Evolutionary conservation across 23 red algal genomes (phyloP), one percentile per base, ranked within the genome.

Genomic region (Gracilaria vermiculophylla): DNA sequence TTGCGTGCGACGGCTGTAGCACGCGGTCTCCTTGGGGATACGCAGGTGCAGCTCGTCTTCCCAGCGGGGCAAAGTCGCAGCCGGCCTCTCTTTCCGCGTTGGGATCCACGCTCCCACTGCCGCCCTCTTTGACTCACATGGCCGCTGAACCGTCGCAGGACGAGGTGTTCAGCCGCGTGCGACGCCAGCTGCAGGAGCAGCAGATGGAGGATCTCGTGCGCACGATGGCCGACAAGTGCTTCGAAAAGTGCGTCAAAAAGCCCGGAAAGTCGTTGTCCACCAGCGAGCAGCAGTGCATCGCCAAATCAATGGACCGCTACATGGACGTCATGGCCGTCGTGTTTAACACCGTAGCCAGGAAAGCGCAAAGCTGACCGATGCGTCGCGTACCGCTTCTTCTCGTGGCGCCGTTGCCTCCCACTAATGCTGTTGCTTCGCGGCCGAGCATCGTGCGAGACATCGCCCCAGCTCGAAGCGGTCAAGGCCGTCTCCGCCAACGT

Each of bases 261-360:
- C 97, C 97, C 15, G 69, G 77, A 6, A 58, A 75, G 8, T 86
- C 44, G 33, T 86, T 99, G 13, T 90, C 97, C 19, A 86, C 86
- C 13, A 25, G 65, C 10, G 97, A 99, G 69, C 93, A 93, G 45
- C 77, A 81, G 29, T 99, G 97, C 72, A 77, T 99, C 16, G 97
- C 97, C 9, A 95, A 95, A 71, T 92, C 92, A 53, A 87, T 94
- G 88, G 97, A 99, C 75, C 92, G 97, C 34, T 99, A 96, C 76
- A 73, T 99, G 41, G 97, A 99, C 29, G 50, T 84, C 36, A 92
- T 95, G 82, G 69, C 77, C 39, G 52, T 99, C 5, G 97, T 99
- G 45, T 86, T 88, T 45, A 81, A 94, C 43, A 83, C 93, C 0
- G 53, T 98, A 21, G 88, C 81, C 20, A 61, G 65, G 69, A 84